Evolutionary conservation across 805 yeast species (phyloP), one percentile per base, ranked within the genome.

Genomic region (Lipomyces spencermartinsiae): DNA sequence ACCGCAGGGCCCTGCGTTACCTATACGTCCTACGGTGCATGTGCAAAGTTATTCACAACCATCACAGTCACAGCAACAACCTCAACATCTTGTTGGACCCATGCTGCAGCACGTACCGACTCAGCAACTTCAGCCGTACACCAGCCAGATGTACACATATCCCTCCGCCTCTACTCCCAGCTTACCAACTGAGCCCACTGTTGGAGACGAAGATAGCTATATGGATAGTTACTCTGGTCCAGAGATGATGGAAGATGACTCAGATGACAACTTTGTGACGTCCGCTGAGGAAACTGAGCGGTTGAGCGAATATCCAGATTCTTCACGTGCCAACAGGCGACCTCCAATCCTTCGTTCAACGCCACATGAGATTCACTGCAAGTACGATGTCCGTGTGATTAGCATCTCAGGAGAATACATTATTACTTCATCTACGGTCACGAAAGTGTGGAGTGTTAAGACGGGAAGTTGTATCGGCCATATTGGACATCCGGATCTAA

Each of bases 311-410:
- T 69, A 66, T 35, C 79, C 79, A 1, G 79, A 76, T 54, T 72
- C 76, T 5, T 76, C 79, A 19, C 74, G 73, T n/a, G 71, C 76
- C 25, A 77, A 76, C 65, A 67, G 79, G 29, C 63, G 76, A 46
- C 76, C 78, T 4, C 80, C 80, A 0, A 58, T 69, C 3, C 68
- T 70, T 59, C 71, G 69, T 37, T 75, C 75, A 2, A 66, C 66
- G 31, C 62, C 73, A 35, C 72, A 73, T 43, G 74, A 73, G 58
- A 62, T 75, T 14, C 39, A 66, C 4, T 46, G 71, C 37, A 73
- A 75, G 55, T 63, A 64, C 25, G 78, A 76, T 34, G 69, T 74
- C 31, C 65, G 68, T 7, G 70, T 68, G 9, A 64, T 67, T 19
- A 69, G 70, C 19, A 63, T 71, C 8, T 65, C 71, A 29, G 79